These are phyloP conservation scores for Simplicillium aogashimaense DNA, from an alignment of 2,329 filamentous ascomycete genomes.

Conservation along the genomic window DNA sequence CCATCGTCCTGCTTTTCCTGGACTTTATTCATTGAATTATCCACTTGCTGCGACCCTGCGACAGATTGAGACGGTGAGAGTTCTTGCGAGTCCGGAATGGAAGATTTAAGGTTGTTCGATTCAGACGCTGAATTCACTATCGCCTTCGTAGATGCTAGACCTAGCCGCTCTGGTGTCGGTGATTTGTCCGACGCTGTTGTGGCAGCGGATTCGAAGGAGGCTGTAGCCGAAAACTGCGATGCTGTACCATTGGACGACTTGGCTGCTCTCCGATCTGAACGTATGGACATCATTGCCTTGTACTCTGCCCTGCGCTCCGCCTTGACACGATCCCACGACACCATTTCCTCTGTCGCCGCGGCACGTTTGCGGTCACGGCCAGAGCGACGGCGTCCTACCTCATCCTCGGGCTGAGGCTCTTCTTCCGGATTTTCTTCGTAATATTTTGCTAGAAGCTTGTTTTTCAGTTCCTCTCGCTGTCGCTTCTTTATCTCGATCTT, in stretches of 20 bases:
- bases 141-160: too few relatives aligned
- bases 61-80: constrained; percentile 1
- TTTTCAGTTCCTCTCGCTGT: too few relatives aligned
- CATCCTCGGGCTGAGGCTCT: constrained; percentile 3
- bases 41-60: constrained; percentile 2
- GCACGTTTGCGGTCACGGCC: constrained; percentile 17
- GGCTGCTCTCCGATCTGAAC: constrained; percentile 3
- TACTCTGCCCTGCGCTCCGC: constrained; percentile 4
- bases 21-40: not conserved
- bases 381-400: constrained; percentile 12
- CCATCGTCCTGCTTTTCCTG: too few relatives aligned
- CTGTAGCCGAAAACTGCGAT: not conserved
- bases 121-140: too few relatives aligned
- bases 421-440: too few relatives aligned
- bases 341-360: constrained; percentile 17
- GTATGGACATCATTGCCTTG: constrained; percentile 6
- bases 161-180: too few relatives aligned
- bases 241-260: constrained; percentile 1
- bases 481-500: too few relatives aligned
- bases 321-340: constrained; percentile 16
- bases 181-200: not conserved
- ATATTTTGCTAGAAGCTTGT: too few relatives aligned
- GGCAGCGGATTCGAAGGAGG: not conserved
- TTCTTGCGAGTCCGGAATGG: constrained; percentile 7
- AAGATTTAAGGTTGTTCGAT: not conserved